Evolutionary conservation across 371 early-diverging fungal species (phyloP).

Genomic region (Mucor velutinosus): DNA sequence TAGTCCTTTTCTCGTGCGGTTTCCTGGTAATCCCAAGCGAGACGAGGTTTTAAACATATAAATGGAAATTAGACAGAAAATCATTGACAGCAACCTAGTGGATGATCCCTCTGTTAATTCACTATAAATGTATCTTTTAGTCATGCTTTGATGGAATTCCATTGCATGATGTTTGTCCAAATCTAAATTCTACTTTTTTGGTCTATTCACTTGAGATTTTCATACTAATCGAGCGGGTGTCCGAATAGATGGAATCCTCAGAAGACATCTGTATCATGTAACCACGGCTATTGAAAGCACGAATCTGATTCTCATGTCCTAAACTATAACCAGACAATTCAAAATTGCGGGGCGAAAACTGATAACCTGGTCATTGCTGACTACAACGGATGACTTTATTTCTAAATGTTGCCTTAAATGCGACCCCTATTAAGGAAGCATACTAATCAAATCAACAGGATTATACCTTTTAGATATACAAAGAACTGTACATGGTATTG

Average conservation of each 20-base stretch:
- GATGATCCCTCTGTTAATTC: neutral
- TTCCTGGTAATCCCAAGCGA: neutral
- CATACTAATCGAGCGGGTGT: neutral
- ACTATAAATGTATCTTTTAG: neutral
- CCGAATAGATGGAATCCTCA: slow-evolving; percentile 4
- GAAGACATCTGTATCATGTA: neutral
- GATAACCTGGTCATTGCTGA: no score
- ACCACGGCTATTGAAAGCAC: neutral
- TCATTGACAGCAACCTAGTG: neutral
- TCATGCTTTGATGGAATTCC: neutral
- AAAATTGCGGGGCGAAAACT: neutral
- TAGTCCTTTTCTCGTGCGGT: neutral
- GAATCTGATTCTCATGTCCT: neutral
- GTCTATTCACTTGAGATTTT: neutral
- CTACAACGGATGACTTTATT: neutral
- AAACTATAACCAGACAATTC: neutral
- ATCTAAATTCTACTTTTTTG: slow-evolving; percentile 2
- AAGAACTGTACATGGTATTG: no score
- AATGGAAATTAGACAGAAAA: neutral
- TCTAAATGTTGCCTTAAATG: no score
- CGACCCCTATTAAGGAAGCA: no score
- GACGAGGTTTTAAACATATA: neutral
- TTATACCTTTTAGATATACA: no score
- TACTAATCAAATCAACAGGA: no score
- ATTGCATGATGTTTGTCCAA: neutral